A percentile compares a stretch with the other conserved stretches of the same genome.
phyloP scores from a whole-genome alignment of 2,329 filamentous ascomycete species.

The Neonectria coccinea region DNA sequence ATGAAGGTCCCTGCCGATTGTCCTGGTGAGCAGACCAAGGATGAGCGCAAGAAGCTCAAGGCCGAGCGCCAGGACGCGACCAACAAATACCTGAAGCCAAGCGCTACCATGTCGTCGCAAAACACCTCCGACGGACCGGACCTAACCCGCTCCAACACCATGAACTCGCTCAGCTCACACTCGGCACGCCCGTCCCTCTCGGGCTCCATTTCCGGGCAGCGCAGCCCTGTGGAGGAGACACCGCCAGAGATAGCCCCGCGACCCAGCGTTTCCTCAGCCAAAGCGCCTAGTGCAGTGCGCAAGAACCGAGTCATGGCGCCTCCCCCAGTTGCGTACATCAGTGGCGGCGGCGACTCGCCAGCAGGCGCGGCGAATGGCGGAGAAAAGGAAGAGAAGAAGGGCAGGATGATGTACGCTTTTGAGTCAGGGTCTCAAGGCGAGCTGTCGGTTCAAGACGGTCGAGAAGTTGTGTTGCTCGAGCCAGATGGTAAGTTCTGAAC shows the following conservation, averaged over 20 bases:
- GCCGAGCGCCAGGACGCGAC: conserved; percentile 84
- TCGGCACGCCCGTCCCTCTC: conserved; percentile 82
- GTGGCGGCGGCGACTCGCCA: conserved; percentile 66
- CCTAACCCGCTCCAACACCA: conserved; percentile 84
- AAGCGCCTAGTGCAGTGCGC: conserved; percentile 51
- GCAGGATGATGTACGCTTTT: conserved; percentile 91
- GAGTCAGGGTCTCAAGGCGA: conserved; percentile 85
- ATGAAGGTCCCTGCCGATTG: conserved; percentile 98
- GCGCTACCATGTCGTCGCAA: conserved; percentile 50
- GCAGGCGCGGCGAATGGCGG: conserved; percentile 61
- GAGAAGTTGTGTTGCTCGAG: conserved; percentile 82
- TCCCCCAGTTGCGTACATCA: conserved; percentile 84
- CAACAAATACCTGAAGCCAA: conserved; percentile 67
- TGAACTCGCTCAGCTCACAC: conserved; percentile 89
- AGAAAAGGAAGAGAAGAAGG: conserved; percentile 65
- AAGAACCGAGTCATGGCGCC: conserved; percentile 87
- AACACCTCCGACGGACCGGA: conserved; percentile 73
- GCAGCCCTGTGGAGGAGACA: conserved; percentile 65
- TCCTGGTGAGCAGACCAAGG: conserved; percentile 92
- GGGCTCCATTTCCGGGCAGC: conserved; percentile 63
- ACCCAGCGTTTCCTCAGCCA: conserved; percentile 46
- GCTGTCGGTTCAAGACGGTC: conserved; percentile 81
- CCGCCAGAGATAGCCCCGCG: conserved; percentile 41
- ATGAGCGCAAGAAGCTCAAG: conserved; percentile 95
- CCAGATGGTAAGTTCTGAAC: conserved; percentile 78